Base-by-base conservation (phyloP, 2,329 filamentous ascomycete species). In the Aureobasidium sp. region DNA sequence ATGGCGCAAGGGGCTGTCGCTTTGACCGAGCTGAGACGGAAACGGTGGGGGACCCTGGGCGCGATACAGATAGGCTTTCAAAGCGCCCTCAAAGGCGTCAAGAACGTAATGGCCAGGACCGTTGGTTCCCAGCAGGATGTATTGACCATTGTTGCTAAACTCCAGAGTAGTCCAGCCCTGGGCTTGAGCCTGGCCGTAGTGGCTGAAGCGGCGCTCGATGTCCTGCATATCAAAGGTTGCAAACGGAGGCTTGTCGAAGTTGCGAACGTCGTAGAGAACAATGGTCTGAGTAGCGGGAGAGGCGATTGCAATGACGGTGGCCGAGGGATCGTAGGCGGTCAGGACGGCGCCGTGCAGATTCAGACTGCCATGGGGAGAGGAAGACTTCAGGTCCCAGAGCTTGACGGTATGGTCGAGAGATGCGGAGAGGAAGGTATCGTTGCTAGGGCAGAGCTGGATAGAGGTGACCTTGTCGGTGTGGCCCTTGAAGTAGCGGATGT, bases 71-170 rank as follows among this genome's bases (percentile, higher is more conserved):
- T 71, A 74, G 57, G 69, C 68, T 3, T 69, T 60, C 23, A 97
- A 74, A 7, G 80, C 81, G 40, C 93, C 94, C 43, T 90, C 85
- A 70, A 96, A 97, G 1, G 93, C 89, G 71, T 99, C 94, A n/a
- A 99, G 78, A 2, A 99, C 77, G 69, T 94, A 95, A 73, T 99
- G 94, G 0, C 91, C 90, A 55, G 81, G 81, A 7, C 89, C 90
- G 51, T 87, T 89, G 2, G 93, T 97, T 15, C 89, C 89, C 19
- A 99, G 74, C 5, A 99, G 80, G 50, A 99, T 75, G 62, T 84
- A 84, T 69, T 95, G 95, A 19, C 94, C 94, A 69, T 99, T 94
- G 68, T 99, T 99, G 61, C 90, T 94, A 71, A 99, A 97, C 68
- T 96, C 91, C 43, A 99, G 80, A 67, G 88, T 91, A 1, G 89